Base-by-base conservation (phyloP, 177 flowering plant species). In the Telopea speciosissima region DNA sequence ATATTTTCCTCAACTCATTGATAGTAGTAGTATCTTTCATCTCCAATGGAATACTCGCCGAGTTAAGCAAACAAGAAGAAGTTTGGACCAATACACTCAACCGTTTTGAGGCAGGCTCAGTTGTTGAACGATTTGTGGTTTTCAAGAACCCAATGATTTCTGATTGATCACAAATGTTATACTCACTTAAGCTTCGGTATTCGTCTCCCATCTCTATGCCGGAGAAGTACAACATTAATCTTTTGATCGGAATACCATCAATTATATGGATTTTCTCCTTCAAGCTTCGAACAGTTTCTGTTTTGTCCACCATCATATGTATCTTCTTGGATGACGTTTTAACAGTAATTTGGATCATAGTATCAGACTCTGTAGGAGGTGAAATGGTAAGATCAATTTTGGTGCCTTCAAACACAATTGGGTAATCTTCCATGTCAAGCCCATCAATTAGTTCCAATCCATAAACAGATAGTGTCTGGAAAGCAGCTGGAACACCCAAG, bases 401-500 rank as follows among this genome's bases (percentile, higher is more conserved):
- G 8, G 90, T 83, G 8, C 91, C 91, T 68, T 90, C 85, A 2
- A 70, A 62, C 54, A 91, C 72, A 45, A 87, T 81, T 0, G 90
- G 89, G 28, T 89, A 90, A 62, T 90, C 96, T 71, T 81, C 89
- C 88, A 90, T 74, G 80, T 90, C 96, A 5, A 92, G 85, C 24
- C 91, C 94, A 72, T 90, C 92, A 8, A 90, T 23, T 14, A 92
- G 68, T 52, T 90, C 97, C 78, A 83, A 83, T 8, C 85, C 91
- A 11, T 56, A 81, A 0, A 89, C 81, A 2, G 83, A 21, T 1
- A 90, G 91, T 16, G 75, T 81, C 77, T 90, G 96, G 40, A 81
- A 68, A 45, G 79, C 76, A 0, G 73, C 70, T 6, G 89, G 83
- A 56, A 85, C 63, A 25, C 88, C 87, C 28, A 86, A 73, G 52